Evolutionary conservation across 805 yeast genomes (phyloP).

Genomic region (Zygosaccharomyces kombuchaensis): DNA sequence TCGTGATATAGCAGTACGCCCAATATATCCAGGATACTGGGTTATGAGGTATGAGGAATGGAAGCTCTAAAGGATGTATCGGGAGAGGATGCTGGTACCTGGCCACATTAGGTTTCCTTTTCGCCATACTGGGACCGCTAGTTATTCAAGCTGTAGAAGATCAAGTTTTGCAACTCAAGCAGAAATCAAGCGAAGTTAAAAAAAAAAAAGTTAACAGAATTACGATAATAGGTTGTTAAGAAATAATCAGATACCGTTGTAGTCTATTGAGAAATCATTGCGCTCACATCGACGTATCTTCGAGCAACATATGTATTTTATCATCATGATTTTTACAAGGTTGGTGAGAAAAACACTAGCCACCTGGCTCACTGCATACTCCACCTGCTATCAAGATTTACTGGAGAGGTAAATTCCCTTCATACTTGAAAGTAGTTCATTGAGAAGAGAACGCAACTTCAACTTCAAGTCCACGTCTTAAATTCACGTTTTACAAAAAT

Average conservation of each 20-base stretch:
- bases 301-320: slow-evolving; percentile 39
- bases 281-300: slow-evolving; percentile 56
- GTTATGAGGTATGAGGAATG: slow-evolving; percentile 56
- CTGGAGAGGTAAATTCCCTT: too few relatives aligned
- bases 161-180: neutral
- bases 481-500: neutral
- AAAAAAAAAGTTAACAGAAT: neutral
- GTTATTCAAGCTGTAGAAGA: neutral
- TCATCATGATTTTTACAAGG: slow-evolving; percentile 29
- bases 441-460: neutral
- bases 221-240: neutral
- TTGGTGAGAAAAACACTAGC: neutral
- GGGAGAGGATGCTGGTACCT: slow-evolving; percentile 56
- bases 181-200: neutral
- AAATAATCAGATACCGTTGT: slow-evolving; percentile 88
- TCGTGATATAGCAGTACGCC: slow-evolving; percentile 34
- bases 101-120: slow-evolving; percentile 27
- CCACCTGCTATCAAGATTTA: neutral
- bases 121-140: slow-evolving; percentile 31
- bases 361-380: slow-evolving; percentile 1
- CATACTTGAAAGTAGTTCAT: too few relatives aligned
- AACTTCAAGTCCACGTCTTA: neutral
- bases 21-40: slow-evolving; percentile 61
- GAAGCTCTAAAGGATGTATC: slow-evolving; percentile 44
- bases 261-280: slow-evolving; percentile 80